A percentile compares a stretch with the other conserved stretches of the same genome.
phyloP scores from a whole-genome alignment of 345 rosid genomes.

The Dimocarpus longan region DNA sequence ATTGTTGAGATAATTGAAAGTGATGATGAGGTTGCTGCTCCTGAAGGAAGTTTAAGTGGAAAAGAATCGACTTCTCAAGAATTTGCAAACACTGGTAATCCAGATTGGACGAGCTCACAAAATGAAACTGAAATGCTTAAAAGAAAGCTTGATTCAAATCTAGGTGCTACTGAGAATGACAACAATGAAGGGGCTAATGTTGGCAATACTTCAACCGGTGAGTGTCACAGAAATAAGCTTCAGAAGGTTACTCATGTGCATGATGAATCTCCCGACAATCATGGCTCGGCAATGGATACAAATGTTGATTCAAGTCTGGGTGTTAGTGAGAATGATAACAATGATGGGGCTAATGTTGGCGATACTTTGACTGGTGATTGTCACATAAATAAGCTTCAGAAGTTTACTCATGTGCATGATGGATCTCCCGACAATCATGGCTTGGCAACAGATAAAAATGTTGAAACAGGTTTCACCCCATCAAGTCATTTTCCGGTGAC shows the following conservation, averaged over 20 bases:
- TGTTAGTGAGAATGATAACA: neutral
- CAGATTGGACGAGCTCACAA: conserved; percentile 7
- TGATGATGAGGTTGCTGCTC: conserved; percentile 30
- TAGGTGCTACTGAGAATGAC: neutral
- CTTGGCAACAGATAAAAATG: neutral
- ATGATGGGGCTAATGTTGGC: neutral
- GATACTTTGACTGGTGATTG: neutral
- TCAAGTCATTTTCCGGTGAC: conserved; percentile 2
- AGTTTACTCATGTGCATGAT: conserved; percentile 14
- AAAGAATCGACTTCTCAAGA: neutral
- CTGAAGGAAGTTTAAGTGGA: conserved; percentile 3
- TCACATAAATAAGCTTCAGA: conserved; percentile 22
- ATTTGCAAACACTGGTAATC: neutral
- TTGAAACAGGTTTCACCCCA: neutral
- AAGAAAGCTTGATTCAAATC: conserved; percentile 33
- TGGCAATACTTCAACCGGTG: neutral
- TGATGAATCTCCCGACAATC: conserved; percentile 12
- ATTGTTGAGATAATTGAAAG: conserved; percentile 37
- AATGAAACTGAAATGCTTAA: conserved; percentile 20
- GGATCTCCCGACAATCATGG: conserved; percentile 1
- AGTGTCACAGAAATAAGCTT: conserved; percentile 17
- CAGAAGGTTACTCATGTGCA: conserved; percentile 17
- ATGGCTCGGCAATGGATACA: neutral
- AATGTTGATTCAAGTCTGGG: neutral
- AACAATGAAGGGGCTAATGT: neutral